These are phyloP conservation scores for Verticillium longisporum DNA, from an alignment of 2,329 filamentous ascomycete genomes.

Conservation along the genomic window DNA sequence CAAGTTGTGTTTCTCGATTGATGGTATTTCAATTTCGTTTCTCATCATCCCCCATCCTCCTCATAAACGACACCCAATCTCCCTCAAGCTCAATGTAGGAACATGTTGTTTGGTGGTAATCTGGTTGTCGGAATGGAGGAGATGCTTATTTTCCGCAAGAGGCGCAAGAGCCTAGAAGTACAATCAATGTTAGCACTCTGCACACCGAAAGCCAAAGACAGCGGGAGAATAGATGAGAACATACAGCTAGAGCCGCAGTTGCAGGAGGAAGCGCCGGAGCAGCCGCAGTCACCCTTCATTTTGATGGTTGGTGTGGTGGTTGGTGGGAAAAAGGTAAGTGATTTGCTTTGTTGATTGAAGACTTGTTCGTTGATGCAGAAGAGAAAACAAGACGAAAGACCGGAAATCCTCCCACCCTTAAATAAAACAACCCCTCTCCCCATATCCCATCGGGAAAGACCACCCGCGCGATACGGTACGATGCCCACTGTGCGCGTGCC, in stretches of 20 bases:
- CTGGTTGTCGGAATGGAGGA: not conserved
- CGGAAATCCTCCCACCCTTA: not conserved
- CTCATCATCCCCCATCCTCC: not conserved
- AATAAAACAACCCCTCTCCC: not conserved
- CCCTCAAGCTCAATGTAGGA: not conserved
- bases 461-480: not conserved
- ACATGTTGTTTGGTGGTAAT: not conserved
- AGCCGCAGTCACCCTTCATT: conserved; percentile 17
- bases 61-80: not conserved
- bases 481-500: not conserved
- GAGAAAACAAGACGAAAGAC: not conserved
- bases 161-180: conserved; percentile 1
- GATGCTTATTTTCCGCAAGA: conserved; percentile 2
- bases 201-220: not conserved
- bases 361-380: not conserved
- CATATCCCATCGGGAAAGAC: not conserved
- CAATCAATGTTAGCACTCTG: not conserved
- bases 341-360: not conserved
- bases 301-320: conserved; percentile 11
- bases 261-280: conserved; percentile 14
- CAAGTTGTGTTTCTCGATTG: not conserved
- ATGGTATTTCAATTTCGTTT: not conserved
- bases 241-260: conserved; percentile 14
- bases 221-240: conserved; percentile 6
- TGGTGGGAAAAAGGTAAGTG: not conserved